Conservation (phyloP, 1,284 basidiomycete species). For the Pseudozyma pruni region DNA sequence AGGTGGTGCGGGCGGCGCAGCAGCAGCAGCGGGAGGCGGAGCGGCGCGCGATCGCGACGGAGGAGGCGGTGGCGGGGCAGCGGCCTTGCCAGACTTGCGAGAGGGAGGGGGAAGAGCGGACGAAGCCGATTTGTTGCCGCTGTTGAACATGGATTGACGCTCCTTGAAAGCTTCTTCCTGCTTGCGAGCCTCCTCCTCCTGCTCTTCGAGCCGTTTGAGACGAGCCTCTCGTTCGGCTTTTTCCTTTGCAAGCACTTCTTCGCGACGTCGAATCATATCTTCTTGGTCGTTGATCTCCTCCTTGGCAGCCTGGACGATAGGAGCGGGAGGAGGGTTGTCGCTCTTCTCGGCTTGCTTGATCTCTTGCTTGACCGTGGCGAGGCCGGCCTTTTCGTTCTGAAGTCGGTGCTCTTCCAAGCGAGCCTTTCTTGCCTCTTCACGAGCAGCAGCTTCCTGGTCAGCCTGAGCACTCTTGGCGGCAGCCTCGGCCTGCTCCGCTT, state of each 20-base stretch:
- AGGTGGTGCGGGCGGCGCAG: constrained; percentile 40
- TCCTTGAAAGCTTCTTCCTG: constrained; percentile 63
- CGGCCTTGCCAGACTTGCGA: constrained; percentile 39
- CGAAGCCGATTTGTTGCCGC: constrained; percentile 29
- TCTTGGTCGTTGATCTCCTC: constrained; percentile 56
- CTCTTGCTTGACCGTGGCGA: constrained; percentile 56
- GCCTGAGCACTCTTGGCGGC: constrained; percentile 61
- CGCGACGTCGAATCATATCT: constrained; percentile 59
- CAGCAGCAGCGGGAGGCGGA: constrained; percentile 39
- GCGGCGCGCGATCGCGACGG: constrained; percentile 45
- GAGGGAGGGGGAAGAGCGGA: constrained; percentile 54
- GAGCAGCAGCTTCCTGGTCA: constrained; percentile 63
- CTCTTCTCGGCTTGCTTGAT: constrained; percentile 48
- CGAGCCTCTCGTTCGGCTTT: constrained; percentile 59
- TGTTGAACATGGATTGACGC: constrained; percentile 54
- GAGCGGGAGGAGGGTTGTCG: constrained; percentile 43
- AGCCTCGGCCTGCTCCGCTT: constrained; percentile 62
- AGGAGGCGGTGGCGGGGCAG: constrained; percentile 45
- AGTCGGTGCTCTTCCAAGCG: constrained; percentile 62
- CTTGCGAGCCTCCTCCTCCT: constrained; percentile 57
- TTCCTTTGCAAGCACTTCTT: constrained; percentile 62
- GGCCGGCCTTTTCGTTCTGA: constrained; percentile 46
- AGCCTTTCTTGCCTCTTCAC: constrained; percentile 63
- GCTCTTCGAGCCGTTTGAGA: constrained; percentile 58
- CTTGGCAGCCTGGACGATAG: constrained; percentile 57